Base-by-base conservation (phyloP, 805 yeast species). In the Ogataea siamensis region DNA sequence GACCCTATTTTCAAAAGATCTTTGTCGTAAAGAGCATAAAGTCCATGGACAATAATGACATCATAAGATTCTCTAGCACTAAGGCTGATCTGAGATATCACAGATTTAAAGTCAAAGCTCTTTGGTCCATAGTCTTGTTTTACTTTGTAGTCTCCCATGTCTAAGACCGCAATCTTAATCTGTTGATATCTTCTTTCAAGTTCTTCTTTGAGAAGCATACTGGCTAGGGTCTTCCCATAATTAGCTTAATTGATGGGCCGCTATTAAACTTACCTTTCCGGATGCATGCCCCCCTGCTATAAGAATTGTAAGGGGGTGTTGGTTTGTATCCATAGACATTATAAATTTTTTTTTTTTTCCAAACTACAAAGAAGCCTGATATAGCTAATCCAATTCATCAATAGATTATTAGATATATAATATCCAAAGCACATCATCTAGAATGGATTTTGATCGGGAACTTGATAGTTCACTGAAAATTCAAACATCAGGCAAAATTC, bases 21-120 rank as follows among this genome's bases (percentile, higher is more conserved):
- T 30, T 64, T 62, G 55, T 86, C 81, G 53, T 77, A 83, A 16
- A 89, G 66, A 0, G 95, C 91, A 54, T 89, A 89, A 13, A 83
- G 64, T 2, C 98, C 97, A 48, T 80, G 80, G 1, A 87, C 71
- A 5, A 88, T 58, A 9, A 72, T 57, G 12, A 76, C 54, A 35
- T 62, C 61, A 18, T 39, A 31, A 34, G 37, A 28, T 32, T 47
- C 9, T 5, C 31, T 11, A 40, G 47, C 16, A n/a, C 45, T 9
- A 3, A 12, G 26, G 12, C 13, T 16, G 5, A 55, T 24, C 10
- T 47, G 35, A 17, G 28, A 49, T 49, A 32, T 46, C 19, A 50
- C 57, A 24, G 61, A 43, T 23, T 46, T 41, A 41, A 70, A 72
- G 35, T 67, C 60, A 48, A 64, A 72, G 10, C 74, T 58, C 0